Conservation (phyloP, 768 basidiomycete species). For the Boletus sp. region DNA sequence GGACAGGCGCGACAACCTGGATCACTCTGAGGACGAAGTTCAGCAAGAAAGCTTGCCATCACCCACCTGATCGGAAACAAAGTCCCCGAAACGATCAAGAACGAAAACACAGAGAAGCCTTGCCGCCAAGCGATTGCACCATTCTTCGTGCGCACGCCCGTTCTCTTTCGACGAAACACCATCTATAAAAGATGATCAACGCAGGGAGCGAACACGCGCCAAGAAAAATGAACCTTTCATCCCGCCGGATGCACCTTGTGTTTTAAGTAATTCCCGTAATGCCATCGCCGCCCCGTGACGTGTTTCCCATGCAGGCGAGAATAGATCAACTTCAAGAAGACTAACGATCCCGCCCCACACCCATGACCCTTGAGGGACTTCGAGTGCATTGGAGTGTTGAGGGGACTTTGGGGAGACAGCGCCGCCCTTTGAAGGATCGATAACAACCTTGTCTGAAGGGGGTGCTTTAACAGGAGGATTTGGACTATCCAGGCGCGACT, state of each 20-base stretch:
- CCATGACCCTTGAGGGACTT: slow-evolving; percentile 74
- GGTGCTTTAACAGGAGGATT: slow-evolving; percentile 37
- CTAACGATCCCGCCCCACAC: slow-evolving; percentile 83
- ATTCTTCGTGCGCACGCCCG: slow-evolving; percentile 66
- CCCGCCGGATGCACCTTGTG: slow-evolving; percentile 79
- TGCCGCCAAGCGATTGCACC: slow-evolving; percentile 87
- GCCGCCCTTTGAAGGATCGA: slow-evolving; percentile 83
- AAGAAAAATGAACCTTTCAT: slow-evolving; percentile 56
- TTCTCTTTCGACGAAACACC: slow-evolving; percentile 55
- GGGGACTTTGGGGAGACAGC: slow-evolving; percentile 75
- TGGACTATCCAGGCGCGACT: slow-evolving; percentile 60
- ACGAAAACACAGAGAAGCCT: slow-evolving; percentile 88
- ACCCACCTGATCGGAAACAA: slow-evolving; percentile 82
- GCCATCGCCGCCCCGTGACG: slow-evolving; percentile 94
- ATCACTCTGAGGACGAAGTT: background rate
- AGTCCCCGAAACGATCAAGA: slow-evolving; percentile 97
- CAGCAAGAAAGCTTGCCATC: background rate
- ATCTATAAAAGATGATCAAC: slow-evolving; percentile 38
- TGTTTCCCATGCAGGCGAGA: slow-evolving; percentile 87
- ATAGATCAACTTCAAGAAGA: slow-evolving; percentile 77
- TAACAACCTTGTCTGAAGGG: slow-evolving; percentile 59
- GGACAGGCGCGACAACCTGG: slow-evolving; percentile 89
- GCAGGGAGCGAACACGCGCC: background rate
- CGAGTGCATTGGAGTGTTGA: slow-evolving; percentile 74
- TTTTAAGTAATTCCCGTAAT: slow-evolving; percentile 79